Base-by-base conservation (phyloP, 2,329 filamentous ascomycete genomes). In the Mycosphaerella sp. region DNA sequence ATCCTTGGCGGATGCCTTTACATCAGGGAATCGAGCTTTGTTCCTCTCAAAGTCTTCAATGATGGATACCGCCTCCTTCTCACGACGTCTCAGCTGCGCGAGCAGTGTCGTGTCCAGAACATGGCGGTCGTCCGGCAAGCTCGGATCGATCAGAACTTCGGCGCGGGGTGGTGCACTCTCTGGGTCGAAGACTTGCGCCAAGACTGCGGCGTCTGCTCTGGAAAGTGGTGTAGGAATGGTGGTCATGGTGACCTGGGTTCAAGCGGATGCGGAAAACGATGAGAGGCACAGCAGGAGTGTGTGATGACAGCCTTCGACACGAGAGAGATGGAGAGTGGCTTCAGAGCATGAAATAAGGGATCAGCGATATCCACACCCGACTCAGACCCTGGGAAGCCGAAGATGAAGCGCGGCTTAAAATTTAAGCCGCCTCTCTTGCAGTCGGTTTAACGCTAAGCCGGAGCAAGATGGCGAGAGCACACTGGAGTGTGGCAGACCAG, bases 201-300 rank as follows among this genome's bases (percentile, higher is more conserved):
- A 84, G 21, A 75, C 66, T 18, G 65, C 64, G 2, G 66, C 44
- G 57, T 84, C 75, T 32, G 60, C 54, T 42, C 53, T 54, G 9
- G 63, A 64, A 9, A 60, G 41, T 14, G 48, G 52, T 25, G 16
- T 52, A n/a, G 44, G 52, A n/a, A 48, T 50, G 53, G 57, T 60
- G 8, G 13, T 48, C 14, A 28, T 13, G 9, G 4, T 12, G 4
- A 34, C 13, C 2, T 34, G 30, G 9, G 14, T 43, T 12, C 12
- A 21, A 13, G 3, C 32, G 39, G 16, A 41, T 12, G 18, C 7
- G 5, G 7, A 2, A 8, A 13, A 3, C 2, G 17, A 17, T 21
- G 2, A 6, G 21, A 6, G 6, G 21, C 21, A 21, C 21, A 21
- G 21, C 21, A 6, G 21, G 4, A 4, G 21, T 21, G 21, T 21